A percentile compares a stretch with the other conserved stretches of the same genome.
Evolutionary conservation across 768 basidiomycete genomes (phyloP).

Genomic region (Leccinum ochraceum): DNA sequence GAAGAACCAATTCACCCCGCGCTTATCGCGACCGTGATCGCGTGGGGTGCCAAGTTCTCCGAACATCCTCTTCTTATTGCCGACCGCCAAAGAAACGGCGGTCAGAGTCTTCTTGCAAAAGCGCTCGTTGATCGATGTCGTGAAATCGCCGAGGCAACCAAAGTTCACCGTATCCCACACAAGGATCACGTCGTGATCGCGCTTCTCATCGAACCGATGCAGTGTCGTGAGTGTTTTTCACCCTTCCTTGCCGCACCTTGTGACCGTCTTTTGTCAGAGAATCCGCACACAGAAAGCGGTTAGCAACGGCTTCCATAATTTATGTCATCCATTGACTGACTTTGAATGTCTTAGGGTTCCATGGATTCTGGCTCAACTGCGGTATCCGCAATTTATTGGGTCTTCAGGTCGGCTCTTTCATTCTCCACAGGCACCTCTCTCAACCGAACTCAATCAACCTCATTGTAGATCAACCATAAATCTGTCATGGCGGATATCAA

Average conservation of each 20-base stretch:
- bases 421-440: conserved; percentile 10
- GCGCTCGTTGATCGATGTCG: conserved; percentile 77
- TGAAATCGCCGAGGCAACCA: conserved; percentile 84
- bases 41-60: conserved; percentile 93
- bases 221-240: conserved; percentile 72
- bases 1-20: conserved; percentile 63
- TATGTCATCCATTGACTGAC: conserved; percentile 20
- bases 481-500: conserved; percentile 71
- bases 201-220: conserved; percentile 78
- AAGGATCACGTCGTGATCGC: conserved; percentile 82
- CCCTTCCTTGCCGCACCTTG: not conserved
- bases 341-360: conserved; percentile 57
- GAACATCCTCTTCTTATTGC: conserved; percentile 83
- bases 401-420: conserved; percentile 52
- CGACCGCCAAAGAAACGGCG: conserved; percentile 69
- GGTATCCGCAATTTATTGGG: conserved; percentile 79
- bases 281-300: conserved; percentile 73
- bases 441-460: conserved; percentile 8
- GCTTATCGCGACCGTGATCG: conserved; percentile 82
- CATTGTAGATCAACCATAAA: conserved; percentile 76
- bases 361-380: conserved; percentile 80
- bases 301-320: conserved; percentile 21
- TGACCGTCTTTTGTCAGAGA: conserved; percentile 48
- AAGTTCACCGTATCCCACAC: conserved; percentile 79
- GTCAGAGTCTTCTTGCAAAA: conserved; percentile 78